Conservation (phyloP, 2,329 filamentous ascomycete genomes). For the Epichloe bromicola region DNA sequence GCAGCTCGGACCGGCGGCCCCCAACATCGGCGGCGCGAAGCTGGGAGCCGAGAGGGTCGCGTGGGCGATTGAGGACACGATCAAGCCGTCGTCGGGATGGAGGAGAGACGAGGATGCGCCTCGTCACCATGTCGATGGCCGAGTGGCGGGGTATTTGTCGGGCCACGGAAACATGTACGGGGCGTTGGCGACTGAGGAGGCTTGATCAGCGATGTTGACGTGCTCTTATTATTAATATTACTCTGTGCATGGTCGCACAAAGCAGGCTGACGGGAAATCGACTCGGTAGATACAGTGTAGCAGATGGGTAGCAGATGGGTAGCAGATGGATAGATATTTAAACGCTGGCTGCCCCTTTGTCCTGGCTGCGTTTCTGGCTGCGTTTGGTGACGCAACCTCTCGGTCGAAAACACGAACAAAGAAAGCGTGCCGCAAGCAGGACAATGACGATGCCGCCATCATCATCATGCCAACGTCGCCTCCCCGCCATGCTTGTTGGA, state of each 20-base stretch:
- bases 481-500: neutral
- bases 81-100: slow-evolving; percentile 11
- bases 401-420: no score
- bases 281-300: no score
- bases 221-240: no score
- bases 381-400: no score
- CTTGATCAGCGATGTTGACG: neutral
- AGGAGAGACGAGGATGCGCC: neutral
- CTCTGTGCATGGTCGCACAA: no score
- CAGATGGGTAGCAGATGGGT: no score
- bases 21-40: slow-evolving; percentile 62
- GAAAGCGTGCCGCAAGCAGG: no score
- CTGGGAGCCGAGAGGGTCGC: slow-evolving; percentile 60
- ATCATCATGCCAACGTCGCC: no score
- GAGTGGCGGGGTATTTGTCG: slow-evolving; percentile 18
- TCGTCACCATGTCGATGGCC: slow-evolving; percentile 2
- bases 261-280: no score
- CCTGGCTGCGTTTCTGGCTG: no score
- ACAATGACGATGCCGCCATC: neutral
- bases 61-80: slow-evolving; percentile 52
- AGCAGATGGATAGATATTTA: no score
- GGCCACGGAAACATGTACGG: slow-evolving; percentile 25
- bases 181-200: slow-evolving; percentile 10
- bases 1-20: slow-evolving; percentile 57
- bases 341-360: no score